phyloP scores from a whole-genome alignment of 495 filamentous ascomycete genomes.

The Neurospora sp. region DNA sequence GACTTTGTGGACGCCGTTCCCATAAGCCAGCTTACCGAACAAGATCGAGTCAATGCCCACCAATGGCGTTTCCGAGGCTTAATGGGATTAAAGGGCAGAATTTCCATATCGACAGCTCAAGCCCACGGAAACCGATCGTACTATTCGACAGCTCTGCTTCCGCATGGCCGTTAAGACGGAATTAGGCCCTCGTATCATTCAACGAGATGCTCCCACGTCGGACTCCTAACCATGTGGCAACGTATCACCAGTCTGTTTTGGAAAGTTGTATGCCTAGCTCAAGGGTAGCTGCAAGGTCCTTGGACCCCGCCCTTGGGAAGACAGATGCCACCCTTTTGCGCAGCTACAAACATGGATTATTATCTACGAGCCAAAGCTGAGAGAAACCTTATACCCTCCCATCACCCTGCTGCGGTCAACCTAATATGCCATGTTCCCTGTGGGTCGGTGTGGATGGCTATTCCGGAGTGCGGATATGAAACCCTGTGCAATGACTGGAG shows the following conservation, averaged over 20 bases:
- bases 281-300: background rate
- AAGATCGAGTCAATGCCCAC: background rate
- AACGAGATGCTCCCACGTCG: background rate
- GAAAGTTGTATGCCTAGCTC: background rate
- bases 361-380: background rate
- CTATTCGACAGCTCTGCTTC: background rate
- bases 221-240: background rate
- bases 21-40: background rate
- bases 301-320: background rate
- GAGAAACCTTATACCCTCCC: background rate
- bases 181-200: background rate
- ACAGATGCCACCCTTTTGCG: background rate
- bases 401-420: background rate
- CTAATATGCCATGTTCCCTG: background rate
- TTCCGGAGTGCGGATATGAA: background rate
- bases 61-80: background rate
- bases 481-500: background rate
- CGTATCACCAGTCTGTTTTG: background rate
- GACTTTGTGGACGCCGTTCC: background rate
- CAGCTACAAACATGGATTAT: background rate
- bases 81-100: background rate
- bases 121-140: background rate
- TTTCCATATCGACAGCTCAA: background rate
- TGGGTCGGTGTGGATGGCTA: background rate
- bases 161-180: background rate